These are phyloP conservation scores for Pachyrhizus erosus DNA, from an alignment of 306 rosid species.

Conservation along the genomic window DNA sequence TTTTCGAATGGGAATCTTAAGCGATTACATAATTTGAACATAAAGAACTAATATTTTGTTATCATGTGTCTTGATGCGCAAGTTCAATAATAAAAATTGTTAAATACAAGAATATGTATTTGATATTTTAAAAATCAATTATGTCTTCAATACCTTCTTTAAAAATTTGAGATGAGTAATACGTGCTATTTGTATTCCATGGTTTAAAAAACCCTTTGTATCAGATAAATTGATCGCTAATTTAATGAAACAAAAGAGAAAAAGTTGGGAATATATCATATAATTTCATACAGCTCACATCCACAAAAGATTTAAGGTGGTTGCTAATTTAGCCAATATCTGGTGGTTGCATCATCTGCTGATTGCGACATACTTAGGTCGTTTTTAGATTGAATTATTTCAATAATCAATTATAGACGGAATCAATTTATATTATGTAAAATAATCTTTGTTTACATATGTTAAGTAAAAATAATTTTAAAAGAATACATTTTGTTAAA, in stretches of 20 bases:
- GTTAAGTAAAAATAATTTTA: neutral
- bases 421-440: neutral
- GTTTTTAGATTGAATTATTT: neutral
- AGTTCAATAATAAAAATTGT: neutral
- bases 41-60: neutral
- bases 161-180: too few relatives aligned
- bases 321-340: neutral
- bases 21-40: neutral
- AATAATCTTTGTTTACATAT: neutral
- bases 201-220: neutral
- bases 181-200: neutral
- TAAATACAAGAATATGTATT: neutral
- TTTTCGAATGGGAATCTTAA: neutral
- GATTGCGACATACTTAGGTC: neutral
- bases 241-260: neutral
- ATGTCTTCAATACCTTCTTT: too few relatives aligned
- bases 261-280: neutral
- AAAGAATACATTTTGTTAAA: neutral
- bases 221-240: neutral
- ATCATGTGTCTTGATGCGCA: neutral
- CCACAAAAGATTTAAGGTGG: neutral
- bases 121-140: neutral
- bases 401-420: neutral
- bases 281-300: neutral
- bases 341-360: neutral